Evolutionary conservation across 352 stramenopile species (phyloP), one percentile per base, ranked within the genome.

Genomic region (Chrysophaeum taylorii): DNA sequence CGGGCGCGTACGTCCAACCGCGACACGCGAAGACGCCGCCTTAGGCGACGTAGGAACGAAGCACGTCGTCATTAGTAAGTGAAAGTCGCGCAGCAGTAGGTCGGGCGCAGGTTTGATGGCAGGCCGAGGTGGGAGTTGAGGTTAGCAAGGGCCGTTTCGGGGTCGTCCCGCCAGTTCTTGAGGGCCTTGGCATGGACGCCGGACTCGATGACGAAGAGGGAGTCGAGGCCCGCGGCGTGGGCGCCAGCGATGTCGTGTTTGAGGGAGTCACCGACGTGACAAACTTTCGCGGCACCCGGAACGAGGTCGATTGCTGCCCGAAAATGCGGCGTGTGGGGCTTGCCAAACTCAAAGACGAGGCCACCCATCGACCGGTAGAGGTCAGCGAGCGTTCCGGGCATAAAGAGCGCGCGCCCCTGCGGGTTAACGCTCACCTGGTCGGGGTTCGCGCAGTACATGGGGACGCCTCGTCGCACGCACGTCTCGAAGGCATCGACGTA

Each of bases 361-460:
- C 88, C 88, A 38, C 87, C 85, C 66, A 90, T 81, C 64, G 79
- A 71, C 73, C 87, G 80, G 70, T 94, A 94, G 63, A 79, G 67
- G 54, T 89, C 78, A 7, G 86, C 85, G 75, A 94, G 92, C 64
- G 85, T 90, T 45, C 85, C 84, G 60, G 77, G 81, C 74, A 86
- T 86, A 70, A 86, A 80, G 57, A 83, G 23, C 2, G 27, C 81
- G 37, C 85, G 83, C 45, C 85, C 82, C 70, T 86, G 83, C 0
- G 79, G 77, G 42, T 86, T 73, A 54, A 88, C 79, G 9, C 86
- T 81, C 43, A 93, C 75, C 52, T 91, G 85, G 75, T 94, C 88
- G 35, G 88, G 88, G 76, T 94, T 92, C 21, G 83, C 87, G 75
- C 87, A 93, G 57, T 92, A 60, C 78, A 94, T 80, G 5, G 85